Conservation (phyloP, 129 eudicot genomes). For the Saussurea involucrata region DNA sequence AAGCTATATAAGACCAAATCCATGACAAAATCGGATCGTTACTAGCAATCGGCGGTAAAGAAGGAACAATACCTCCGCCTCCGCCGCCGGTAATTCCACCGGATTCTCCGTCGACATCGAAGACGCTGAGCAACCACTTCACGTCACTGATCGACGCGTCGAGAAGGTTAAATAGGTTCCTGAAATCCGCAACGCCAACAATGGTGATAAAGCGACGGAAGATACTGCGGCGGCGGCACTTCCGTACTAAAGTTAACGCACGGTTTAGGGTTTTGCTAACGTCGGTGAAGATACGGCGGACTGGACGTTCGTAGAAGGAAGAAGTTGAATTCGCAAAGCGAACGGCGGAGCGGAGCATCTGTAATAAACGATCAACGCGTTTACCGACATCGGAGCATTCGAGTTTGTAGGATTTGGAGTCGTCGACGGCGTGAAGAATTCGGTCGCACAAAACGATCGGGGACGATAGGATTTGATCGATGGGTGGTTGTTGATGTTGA, state of each 20-base stretch:
- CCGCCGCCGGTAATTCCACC: background rate
- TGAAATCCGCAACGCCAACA: constrained; percentile 15
- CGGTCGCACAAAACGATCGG: constrained; percentile 53
- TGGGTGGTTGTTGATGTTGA: constrained; percentile 20
- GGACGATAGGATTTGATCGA: constrained; percentile 36
- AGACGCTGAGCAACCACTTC: constrained; percentile 45
- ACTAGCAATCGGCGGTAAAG: constrained; percentile 28
- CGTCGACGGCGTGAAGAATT: constrained; percentile 38
- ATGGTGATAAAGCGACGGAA: constrained; percentile 21
- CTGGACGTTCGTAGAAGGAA: constrained; percentile 23
- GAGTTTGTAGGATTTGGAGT: constrained; percentile 36
- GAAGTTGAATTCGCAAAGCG: constrained; percentile 14
- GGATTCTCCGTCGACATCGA: background rate
- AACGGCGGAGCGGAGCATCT: constrained; percentile 26
- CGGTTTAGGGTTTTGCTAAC: constrained; percentile 8
- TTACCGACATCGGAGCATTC: constrained; percentile 49
- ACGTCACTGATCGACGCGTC: constrained; percentile 48
- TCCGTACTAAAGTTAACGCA: constrained; percentile 7
- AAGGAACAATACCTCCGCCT: constrained; percentile 25
- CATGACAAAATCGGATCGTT: constrained; percentile 34
- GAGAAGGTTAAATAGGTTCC: constrained; percentile 20
- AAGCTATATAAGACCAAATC: constrained; percentile 41
- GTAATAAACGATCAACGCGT: constrained; percentile 15
- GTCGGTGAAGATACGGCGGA: constrained; percentile 26
- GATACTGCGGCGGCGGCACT: constrained; percentile 28